phyloP scores from a whole-genome alignment of 2,329 filamentous ascomycete species.

The Colletotrichum limetticola region DNA sequence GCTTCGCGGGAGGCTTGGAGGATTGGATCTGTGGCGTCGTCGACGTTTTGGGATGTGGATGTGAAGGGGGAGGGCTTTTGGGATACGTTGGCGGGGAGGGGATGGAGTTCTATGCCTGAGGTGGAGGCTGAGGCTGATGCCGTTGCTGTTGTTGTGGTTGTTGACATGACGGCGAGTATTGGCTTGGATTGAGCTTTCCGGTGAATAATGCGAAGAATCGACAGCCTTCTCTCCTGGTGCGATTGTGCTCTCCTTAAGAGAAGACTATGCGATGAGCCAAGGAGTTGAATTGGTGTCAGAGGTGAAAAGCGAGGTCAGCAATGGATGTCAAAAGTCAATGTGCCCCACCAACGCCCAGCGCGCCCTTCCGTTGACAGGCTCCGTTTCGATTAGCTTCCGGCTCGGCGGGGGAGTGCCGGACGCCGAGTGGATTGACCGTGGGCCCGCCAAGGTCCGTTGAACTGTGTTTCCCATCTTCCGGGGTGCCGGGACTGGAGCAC shows the following conservation, averaged over 20 bases:
- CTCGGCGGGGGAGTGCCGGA: constrained; percentile 10
- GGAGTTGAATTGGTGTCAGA: neutral
- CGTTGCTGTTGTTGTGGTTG: constrained; percentile 9
- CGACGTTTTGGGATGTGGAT: neutral
- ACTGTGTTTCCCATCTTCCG: neutral
- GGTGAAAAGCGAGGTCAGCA: neutral
- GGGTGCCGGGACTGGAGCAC: neutral
- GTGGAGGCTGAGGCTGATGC: constrained; percentile 18
- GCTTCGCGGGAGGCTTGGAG: constrained; percentile 55
- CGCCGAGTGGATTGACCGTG: neutral
- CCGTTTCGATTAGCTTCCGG: neutral
- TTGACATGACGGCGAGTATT: constrained; percentile 7
- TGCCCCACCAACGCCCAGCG: neutral
- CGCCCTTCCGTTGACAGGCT: constrained; percentile 27
- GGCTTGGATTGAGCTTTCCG: neutral
- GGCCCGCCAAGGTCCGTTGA: neutral
- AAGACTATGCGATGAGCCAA: neutral
- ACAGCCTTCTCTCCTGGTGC: neutral
- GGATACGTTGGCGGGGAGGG: neutral
- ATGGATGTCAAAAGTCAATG: too few relatives aligned
- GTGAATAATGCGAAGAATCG: neutral
- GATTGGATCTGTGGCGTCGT: constrained; percentile 32
- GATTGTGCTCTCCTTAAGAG: neutral
- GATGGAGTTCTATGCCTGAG: constrained; percentile 13
- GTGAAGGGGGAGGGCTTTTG: neutral